These are phyloP conservation scores for Pezicula neosporulosa DNA, from an alignment of 2,329 filamentous ascomycete species.

Conservation along the genomic window DNA sequence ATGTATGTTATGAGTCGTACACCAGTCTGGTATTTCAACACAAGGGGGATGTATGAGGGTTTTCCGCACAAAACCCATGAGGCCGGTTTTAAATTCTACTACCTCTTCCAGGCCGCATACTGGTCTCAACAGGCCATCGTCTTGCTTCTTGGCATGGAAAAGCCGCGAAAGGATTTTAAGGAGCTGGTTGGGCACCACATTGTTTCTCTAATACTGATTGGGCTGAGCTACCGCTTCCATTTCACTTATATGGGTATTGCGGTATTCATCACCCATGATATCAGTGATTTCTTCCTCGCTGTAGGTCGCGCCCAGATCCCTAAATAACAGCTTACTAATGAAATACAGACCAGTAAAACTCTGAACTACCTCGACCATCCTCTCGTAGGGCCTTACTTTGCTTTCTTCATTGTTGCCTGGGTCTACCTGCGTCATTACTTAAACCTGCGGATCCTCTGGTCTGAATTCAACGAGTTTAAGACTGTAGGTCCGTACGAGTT, in stretches of 20 bases:
- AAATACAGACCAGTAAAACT: constrained; percentile 73
- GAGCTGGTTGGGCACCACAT: constrained; percentile 91
- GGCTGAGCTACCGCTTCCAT: constrained; percentile 88
- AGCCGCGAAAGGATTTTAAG: constrained; percentile 91
- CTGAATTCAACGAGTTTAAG: constrained; percentile 71
- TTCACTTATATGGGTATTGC: constrained; percentile 93
- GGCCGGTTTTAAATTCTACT: constrained; percentile 88
- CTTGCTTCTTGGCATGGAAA: constrained; percentile 81
- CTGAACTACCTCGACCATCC: constrained; percentile 85
- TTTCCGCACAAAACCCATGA: constrained; percentile 84
- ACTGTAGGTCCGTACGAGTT: constrained; percentile 73
- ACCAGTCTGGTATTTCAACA: constrained; percentile 97
- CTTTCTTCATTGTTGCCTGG: constrained; percentile 78
- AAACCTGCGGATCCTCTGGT: constrained; percentile 74
- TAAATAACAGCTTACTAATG: constrained; percentile 6
- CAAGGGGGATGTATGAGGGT: constrained; percentile 80
- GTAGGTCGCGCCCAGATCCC: constrained; percentile 46
- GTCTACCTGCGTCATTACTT: constrained; percentile 86
- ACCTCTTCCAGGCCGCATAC: constrained; percentile 90
- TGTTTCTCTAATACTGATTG: constrained; percentile 81
- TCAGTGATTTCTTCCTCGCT: constrained; percentile 93
- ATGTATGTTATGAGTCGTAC: constrained; percentile 88
- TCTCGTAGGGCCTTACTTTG: constrained; percentile 81
- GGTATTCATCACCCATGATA: constrained; percentile 92
- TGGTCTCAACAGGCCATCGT: constrained; percentile 95